A percentile compares a stretch with the other conserved stretches of the same genome.
These are phyloP conservation scores for Colletotrichum paranaense DNA, from an alignment of 2,329 filamentous ascomycete genomes.

Conservation along the genomic window DNA sequence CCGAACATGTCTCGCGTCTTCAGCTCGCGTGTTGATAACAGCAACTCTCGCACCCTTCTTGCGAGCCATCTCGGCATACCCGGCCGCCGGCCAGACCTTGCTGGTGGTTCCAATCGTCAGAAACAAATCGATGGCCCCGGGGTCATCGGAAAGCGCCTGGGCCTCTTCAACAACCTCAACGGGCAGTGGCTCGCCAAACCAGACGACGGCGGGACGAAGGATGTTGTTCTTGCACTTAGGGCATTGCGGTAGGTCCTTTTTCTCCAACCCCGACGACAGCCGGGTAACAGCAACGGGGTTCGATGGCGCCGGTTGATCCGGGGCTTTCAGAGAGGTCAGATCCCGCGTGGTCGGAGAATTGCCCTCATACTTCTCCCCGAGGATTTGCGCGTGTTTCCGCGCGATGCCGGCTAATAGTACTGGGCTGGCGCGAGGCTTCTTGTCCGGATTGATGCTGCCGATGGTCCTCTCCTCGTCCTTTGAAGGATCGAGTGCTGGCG, in stretches of 20 bases:
- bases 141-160: conserved; percentile 61
- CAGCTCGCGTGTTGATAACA: conserved; percentile 70
- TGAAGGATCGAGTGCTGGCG: conserved; percentile 69
- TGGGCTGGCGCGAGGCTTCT: conserved; percentile 33
- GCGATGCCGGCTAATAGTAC: conserved; percentile 39
- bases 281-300: background rate
- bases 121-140: conserved; percentile 67
- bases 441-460: conserved; percentile 4
- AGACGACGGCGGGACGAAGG: conserved; percentile 74
- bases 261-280: conserved; percentile 55
- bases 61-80: conserved; percentile 67
- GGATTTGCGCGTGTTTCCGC: conserved; percentile 65
- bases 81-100: conserved; percentile 72
- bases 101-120: conserved; percentile 75
- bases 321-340: conserved; percentile 22
- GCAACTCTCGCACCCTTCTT: conserved; percentile 68
- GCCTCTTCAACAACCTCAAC: conserved; percentile 59
- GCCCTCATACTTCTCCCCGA: conserved; percentile 56
- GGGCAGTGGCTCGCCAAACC: conserved; percentile 73
- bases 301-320: background rate
- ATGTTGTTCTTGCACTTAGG: conserved; percentile 65
- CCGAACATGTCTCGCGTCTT: conserved; percentile 35
- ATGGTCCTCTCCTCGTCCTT: conserved; percentile 45
- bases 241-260: conserved; percentile 67
- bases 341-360: conserved; percentile 25